Evolutionary conservation across 2,329 filamentous ascomycete genomes (phyloP), one percentile per base, ranked within the genome.

Genomic region (Daldinia eschscholtzii): DNA sequence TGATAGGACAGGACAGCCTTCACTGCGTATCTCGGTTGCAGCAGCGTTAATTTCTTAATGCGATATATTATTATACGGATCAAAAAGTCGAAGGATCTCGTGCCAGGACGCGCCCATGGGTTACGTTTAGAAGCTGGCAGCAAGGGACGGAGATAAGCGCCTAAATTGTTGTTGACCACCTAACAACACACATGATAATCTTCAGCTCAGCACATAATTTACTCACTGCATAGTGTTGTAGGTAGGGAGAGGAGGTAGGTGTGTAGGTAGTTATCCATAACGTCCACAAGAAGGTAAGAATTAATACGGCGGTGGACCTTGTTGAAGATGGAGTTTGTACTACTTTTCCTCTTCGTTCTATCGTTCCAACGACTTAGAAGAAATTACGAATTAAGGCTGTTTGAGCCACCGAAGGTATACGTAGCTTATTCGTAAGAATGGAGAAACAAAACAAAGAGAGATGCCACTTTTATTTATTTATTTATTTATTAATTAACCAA

Each of bases 81-180:
- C 37, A 23, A 53, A 53, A 33, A 30, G 33, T 30, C 30, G 52
- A 64, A 69, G 69, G 64, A 70, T 65, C 59, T 64, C 52, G 64
- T 65, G 20, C 57, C 55, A 70, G 65, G 46, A 71, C 64, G 69
- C 67, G 67, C 63, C 66, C 35, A 58, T 46, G n/a, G 35, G 26
- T 65, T 52, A 63, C 55, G 50, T 48, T 61, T 58, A 56, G 46
- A 62, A 50, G 15, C 63, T 41, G 18, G 18, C 52, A 35, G 53
- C 61, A 37, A 41, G 57, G 57, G 60, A 56, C 39, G 28, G 57
- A 46, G 37, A 57, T 64, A 59, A 55, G 60, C 61, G 58, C 57
- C 35, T 12, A 58, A 55, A 50, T 28, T 37, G 55, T 44, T 37
- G 28, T 42, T 26, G 57, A 56, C 33, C 10, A 33, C 30, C 41